phyloP scores from a whole-genome alignment of 2,329 filamentous ascomycete genomes.

The Aspergillus uvarum region DNA sequence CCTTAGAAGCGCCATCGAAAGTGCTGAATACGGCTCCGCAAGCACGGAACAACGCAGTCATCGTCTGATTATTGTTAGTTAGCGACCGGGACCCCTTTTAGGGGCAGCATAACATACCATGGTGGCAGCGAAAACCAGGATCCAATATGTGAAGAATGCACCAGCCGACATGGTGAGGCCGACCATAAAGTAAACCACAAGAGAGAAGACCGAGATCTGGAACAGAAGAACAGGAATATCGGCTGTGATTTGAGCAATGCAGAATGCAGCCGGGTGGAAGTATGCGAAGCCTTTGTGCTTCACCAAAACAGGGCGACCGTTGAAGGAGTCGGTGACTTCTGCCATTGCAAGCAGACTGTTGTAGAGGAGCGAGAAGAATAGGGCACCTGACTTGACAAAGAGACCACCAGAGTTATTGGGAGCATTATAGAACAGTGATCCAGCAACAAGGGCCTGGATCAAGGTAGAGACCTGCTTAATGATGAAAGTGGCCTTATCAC shows the following conservation, averaged over 20 bases:
- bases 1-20: constrained; percentile 61
- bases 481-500: constrained; percentile 63
- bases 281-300: constrained; percentile 61
- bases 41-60: constrained; percentile 60
- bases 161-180: constrained; percentile 53
- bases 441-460: constrained; percentile 61
- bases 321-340: constrained; percentile 65
- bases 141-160: constrained; percentile 64
- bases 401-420: constrained; percentile 58
- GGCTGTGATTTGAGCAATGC: constrained; percentile 46
- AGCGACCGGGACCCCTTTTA: not conserved
- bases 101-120: constrained; percentile 43
- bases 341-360: constrained; percentile 63
- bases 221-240: constrained; percentile 58
- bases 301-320: constrained; percentile 57
- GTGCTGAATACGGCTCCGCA: constrained; percentile 57
- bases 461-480: constrained; percentile 62
- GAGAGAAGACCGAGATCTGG: constrained; percentile 58
- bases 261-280: constrained; percentile 54
- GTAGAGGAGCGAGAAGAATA: constrained; percentile 65
- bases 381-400: constrained; percentile 63
- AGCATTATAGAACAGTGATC: constrained; percentile 68
- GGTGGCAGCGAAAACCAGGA: constrained; percentile 52
- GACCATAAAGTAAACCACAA: constrained; percentile 66
- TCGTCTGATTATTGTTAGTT: constrained; percentile 37